Base-by-base conservation (phyloP, 495 filamentous ascomycete species). In the Penicilliopsis zonata region DNA sequence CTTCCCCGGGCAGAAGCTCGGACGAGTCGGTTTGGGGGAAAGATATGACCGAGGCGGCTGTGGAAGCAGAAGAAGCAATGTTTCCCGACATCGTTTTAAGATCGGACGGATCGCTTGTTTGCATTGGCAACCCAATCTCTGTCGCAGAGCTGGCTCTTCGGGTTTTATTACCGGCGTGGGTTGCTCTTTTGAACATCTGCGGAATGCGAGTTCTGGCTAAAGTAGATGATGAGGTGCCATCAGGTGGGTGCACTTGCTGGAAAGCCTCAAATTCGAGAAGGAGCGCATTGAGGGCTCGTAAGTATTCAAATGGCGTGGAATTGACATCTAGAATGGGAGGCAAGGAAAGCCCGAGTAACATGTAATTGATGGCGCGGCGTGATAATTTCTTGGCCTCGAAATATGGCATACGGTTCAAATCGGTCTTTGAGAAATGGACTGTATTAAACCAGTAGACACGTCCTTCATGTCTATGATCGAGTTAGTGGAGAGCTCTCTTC, bases 371-470 rank as follows among this genome's bases (percentile, higher is more conserved):
- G 21, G 92, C 87, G 36, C 77, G 78, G 26, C 86, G 78, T 36
- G 80, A 77, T 18, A 94, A 75, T 47, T 86, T 88, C 41, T 76
- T 74, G 16, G 72, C 53, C 41, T 90, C 80, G 45, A 93, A 86
- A 53, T 86, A 93, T 18, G 92, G 78, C 52, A 94, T 74, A 38
- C 74, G 79, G 18, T 70, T 57, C 18, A 96, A 67, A 51, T 94
- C 85, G 15, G 73, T 53, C 41, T 84, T 85, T 38, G 82, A 78
- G 55, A 94, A 94, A 52, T 90, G 77, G 27, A 95, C 70, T 0
- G 90, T 92, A 57, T 94, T 94, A 57, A 94, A 94, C 86, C 88
- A 96, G 62, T 94, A 95, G 14, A 94, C 76, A 31, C 80, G 79
- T 30, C 92, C 88, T 60, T 93, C 85, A 42, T 94, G 82, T 14